phyloP scores from a whole-genome alignment of 2,329 filamentous ascomycete genomes.

The Thielaviopsis populi region DNA sequence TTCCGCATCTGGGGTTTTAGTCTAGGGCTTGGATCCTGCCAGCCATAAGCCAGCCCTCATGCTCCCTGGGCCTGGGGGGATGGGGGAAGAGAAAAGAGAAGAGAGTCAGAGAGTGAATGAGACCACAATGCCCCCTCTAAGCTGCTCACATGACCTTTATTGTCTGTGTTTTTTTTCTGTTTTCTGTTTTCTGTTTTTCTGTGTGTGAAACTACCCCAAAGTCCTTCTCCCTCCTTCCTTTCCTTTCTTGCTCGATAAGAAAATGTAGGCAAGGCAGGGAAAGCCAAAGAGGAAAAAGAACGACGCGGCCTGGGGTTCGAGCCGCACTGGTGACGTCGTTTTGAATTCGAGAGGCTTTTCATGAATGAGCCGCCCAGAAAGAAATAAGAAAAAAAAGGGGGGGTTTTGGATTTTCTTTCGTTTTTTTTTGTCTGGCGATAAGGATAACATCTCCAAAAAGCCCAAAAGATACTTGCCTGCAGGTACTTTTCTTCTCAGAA shows the following conservation, averaged over 20 bases:
- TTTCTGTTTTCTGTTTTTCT: not conserved
- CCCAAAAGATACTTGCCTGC: too few species aligned
- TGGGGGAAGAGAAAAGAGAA: not conserved
- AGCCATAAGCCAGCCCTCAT: not conserved
- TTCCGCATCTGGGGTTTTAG: constrained; percentile 1
- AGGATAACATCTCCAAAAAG: too few species aligned
- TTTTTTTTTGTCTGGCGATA: not conserved
- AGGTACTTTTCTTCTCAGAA: not conserved
- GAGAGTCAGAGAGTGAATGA: not conserved
- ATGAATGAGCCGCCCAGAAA: not conserved
- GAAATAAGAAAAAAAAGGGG: too few species aligned
- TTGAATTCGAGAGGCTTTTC: not conserved
- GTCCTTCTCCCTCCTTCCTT: not conserved
- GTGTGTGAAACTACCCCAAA: not conserved
- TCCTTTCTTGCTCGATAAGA: not conserved
- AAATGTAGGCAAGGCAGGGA: not conserved
- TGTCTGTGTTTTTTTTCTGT: not conserved
- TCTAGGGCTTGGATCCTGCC: not conserved
- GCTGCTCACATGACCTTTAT: not conserved
- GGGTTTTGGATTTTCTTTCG: not conserved
- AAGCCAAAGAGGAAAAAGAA: not conserved
- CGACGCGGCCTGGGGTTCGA: not conserved
- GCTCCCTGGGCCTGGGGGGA: not conserved
- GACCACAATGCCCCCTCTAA: not conserved
- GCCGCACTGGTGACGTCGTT: not conserved